These are phyloP conservation scores for Pestalotiopsis sp. DNA, from an alignment of 2,329 filamentous ascomycete species.

Conservation along the genomic window DNA sequence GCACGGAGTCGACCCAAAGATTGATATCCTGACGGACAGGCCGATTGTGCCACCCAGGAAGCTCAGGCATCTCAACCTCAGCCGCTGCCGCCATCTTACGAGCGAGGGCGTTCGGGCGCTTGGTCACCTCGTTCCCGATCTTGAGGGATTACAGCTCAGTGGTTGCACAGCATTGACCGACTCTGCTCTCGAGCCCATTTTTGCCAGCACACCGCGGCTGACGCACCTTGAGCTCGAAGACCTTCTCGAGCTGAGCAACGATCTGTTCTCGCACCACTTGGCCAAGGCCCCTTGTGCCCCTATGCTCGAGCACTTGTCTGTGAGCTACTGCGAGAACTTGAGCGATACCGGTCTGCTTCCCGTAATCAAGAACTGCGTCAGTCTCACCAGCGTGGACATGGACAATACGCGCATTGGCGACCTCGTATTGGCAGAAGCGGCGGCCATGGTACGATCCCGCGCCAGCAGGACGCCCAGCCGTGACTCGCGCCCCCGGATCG, in stretches of 20 bases:
- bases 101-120: constrained; percentile 72
- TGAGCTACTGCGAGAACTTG: constrained; percentile 87
- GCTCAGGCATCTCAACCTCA: constrained; percentile 83
- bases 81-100: constrained; percentile 75
- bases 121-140: constrained; percentile 72
- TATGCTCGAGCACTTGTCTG: constrained; percentile 75
- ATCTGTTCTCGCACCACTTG: constrained; percentile 70
- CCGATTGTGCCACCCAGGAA: constrained; percentile 77
- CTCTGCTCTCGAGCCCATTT: constrained; percentile 68
- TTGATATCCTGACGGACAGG: constrained; percentile 78
- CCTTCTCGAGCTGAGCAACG: constrained; percentile 75
- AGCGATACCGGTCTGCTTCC: constrained; percentile 84
- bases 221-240: constrained; percentile 92
- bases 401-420: constrained; percentile 94
- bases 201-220: constrained; percentile 75
- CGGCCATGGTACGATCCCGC: constrained; percentile 74
- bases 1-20: constrained; percentile 73
- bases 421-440: constrained; percentile 81
- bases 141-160: constrained; percentile 83
- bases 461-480: constrained; percentile 43
- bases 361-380: constrained; percentile 74
- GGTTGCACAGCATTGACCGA: constrained; percentile 78
- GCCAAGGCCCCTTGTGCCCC: constrained; percentile 75
- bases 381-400: constrained; percentile 74
- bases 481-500: constrained; percentile 52